Base-by-base conservation (phyloP, 768 basidiomycete species). In the Trametes coccinea region DNA sequence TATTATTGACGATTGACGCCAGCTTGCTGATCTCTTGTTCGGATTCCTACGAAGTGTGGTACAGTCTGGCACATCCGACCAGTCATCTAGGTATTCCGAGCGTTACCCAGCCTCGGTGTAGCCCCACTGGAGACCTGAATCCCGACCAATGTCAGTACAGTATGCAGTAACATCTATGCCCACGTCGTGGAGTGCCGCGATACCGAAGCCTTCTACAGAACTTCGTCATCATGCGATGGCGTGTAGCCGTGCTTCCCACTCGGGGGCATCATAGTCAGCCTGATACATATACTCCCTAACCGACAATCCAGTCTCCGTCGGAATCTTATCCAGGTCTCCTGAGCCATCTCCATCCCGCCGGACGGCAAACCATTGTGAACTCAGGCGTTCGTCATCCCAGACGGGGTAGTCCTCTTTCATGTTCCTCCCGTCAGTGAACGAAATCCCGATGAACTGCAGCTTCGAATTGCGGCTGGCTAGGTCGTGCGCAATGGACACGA, bases 231-330 rank as follows among this genome's bases (percentile, higher is more conserved):
- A 51, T 31, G 4, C 50, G 1, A 44, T 45, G 8, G 58, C 17
- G 0, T 50, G 33, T 6, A 59, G 13, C 13, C 39, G 39, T 4
- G 40, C 43, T 27, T n/a, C 17, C 61, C 56, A 52, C 4, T 46
- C 61, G 1, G 44, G 53, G 29, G 16, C 27, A 10, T 53, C 61
- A 33, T 50, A 58, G 3, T 62, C 40, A 3, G 39, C 46, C n/a
- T 47, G n/a, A 30, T 58, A 62, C 61, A 62, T 58, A 10, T 48
- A 62, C 30, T 58, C 46, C n/a, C 61, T 52, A 16, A 62, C 39
- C 46, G 31, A 53, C 37, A 62, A 29, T 10, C 61, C 61, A 1
- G 34, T 37, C 34, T 10, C 40, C 1, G 61, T 53, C 29, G 56
- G 14, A 4, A 62, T 43, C 13, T 22, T 27, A 17, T 29, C 4